Conservation (phyloP, 73 alveolate species). For the Tetrahymena borealis region DNA sequence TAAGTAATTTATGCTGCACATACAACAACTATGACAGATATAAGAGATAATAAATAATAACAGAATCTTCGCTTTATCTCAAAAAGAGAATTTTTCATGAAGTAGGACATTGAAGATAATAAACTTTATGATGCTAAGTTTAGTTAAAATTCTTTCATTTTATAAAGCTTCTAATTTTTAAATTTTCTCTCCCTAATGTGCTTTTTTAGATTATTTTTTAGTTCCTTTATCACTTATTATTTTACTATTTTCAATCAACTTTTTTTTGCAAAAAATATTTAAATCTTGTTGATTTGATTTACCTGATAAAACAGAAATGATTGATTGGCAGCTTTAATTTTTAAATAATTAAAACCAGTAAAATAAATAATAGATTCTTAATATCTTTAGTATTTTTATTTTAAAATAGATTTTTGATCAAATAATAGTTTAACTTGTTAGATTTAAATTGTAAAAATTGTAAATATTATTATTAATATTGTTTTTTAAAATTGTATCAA, state of each 20-base stretch:
- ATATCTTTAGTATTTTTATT: too few relatives aligned
- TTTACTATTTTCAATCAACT: neutral
- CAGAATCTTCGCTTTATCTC: constrained; percentile 66
- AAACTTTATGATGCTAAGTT: neutral
- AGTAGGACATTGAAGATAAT: neutral
- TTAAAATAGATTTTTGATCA: too few relatives aligned
- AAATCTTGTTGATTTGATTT: neutral
- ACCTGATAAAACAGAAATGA: too few relatives aligned
- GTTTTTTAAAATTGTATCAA: too few relatives aligned
- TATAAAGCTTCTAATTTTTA: neutral
- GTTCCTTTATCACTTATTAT: neutral
- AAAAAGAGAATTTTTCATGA: neutral
- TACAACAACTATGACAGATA: constrained; percentile 63
- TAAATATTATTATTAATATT: too few relatives aligned
- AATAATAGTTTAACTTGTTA: too few relatives aligned
- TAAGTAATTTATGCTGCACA: constrained; percentile 57
- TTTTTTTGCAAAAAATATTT: too few relatives aligned
- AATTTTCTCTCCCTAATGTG: neutral
- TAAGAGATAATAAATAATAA: constrained; percentile 63
- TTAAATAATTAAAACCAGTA: too few relatives aligned
- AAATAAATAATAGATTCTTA: too few relatives aligned
- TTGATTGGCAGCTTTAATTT: too few relatives aligned
- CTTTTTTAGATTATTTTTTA: neutral
- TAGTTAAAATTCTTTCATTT: neutral
- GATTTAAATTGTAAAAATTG: too few relatives aligned